These are phyloP conservation scores for Globomyces sp. DNA, from an alignment of 371 early-diverging fungal species.

Conservation along the genomic window DNA sequence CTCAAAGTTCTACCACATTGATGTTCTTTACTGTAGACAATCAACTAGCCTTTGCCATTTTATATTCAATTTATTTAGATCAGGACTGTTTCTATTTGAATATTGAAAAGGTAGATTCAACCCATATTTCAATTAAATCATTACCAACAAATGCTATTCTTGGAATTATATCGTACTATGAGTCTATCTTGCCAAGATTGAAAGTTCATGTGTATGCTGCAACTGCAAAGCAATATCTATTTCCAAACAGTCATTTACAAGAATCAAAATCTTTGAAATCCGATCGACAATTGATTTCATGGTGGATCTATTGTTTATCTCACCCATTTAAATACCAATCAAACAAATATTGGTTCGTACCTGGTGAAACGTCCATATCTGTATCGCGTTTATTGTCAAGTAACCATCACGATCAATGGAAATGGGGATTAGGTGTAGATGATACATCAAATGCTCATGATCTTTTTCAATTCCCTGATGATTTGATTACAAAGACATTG, in stretches of 20 bases:
- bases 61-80: too few species aligned
- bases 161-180: too few species aligned
- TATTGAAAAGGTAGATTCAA: too few species aligned
- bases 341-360: conserved; percentile 3
- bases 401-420: conserved; percentile 7
- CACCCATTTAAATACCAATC: neutral
- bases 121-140: too few species aligned
- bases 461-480: conserved; percentile 2
- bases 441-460: neutral
- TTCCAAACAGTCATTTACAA: neutral
- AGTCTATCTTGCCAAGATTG: too few species aligned
- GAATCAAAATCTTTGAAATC: neutral
- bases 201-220: conserved; percentile 9
- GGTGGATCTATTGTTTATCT: neutral
- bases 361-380: conserved; percentile 3
- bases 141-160: too few species aligned
- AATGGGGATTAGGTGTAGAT: conserved; percentile 3
- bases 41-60: too few species aligned
- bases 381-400: neutral
- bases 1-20: too few species aligned
- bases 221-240: conserved; percentile 14
- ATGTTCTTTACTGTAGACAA: too few species aligned
- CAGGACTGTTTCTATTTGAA: too few species aligned
- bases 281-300: conserved; percentile 3
- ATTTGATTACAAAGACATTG: conserved; percentile 11